Evolutionary conservation across 345 rosid species (phyloP).

Genomic region (Theobroma cacao): DNA sequence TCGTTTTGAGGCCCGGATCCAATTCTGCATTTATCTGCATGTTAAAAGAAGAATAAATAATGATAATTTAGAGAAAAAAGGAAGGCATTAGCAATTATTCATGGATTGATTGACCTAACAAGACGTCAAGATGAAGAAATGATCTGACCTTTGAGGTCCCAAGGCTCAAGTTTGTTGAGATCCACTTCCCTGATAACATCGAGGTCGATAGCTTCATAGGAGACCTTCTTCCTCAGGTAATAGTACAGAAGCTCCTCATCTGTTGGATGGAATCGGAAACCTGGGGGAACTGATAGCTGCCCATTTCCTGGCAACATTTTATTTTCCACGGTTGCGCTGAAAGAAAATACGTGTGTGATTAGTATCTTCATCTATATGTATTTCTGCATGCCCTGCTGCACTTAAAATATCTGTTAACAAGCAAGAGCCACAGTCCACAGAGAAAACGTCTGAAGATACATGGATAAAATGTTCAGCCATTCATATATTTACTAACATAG

Average conservation of each 20-base stretch:
- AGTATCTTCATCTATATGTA: not conserved
- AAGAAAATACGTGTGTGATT: not conserved
- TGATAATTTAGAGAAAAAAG: not conserved
- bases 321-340: not conserved
- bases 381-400: not conserved
- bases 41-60: not conserved
- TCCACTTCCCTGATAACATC: slow-evolving; percentile 96
- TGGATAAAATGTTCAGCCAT: too few species aligned
- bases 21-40: slow-evolving; percentile 79
- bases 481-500: too few species aligned
- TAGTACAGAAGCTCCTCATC: slow-evolving; percentile 95
- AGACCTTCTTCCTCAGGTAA: slow-evolving; percentile 91
- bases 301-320: slow-evolving; percentile 65
- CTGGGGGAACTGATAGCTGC: slow-evolving; percentile 86
- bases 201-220: slow-evolving; percentile 89
- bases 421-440: too few species aligned
- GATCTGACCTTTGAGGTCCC: slow-evolving; percentile 93
- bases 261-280: slow-evolving; percentile 94
- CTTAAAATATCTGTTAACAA: too few species aligned
- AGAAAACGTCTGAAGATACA: too few species aligned
- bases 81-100: not conserved
- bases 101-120: not conserved
- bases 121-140: not conserved
- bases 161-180: slow-evolving; percentile 97
- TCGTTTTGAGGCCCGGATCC: slow-evolving; percentile 97